A percentile compares a stretch with the other conserved stretches of the same genome.
Evolutionary conservation across 2,329 filamentous ascomycete genomes (phyloP).

Genomic region (Thelonectria olida): DNA sequence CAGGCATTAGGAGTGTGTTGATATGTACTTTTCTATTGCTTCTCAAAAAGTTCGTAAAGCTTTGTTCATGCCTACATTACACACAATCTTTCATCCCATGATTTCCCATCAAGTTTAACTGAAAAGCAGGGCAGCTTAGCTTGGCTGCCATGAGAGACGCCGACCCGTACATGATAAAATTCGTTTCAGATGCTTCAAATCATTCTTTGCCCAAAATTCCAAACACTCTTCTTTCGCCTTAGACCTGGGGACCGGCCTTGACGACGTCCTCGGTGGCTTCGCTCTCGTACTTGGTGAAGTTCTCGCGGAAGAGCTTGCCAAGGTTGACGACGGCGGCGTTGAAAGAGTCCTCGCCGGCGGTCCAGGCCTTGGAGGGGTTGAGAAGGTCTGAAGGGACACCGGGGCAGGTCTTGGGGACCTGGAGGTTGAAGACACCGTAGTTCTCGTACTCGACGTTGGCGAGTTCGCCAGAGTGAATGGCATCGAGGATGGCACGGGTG

Average conservation of each 20-base stretch:
- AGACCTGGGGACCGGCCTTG: constrained; percentile 65
- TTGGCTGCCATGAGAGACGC: constrained; percentile 42
- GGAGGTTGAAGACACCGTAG: constrained; percentile 96
- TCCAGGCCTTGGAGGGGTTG: constrained; percentile 96
- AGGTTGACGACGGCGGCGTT: constrained; percentile 89
- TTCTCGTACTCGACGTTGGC: constrained; percentile 92
- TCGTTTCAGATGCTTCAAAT: not conserved
- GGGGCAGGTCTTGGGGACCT: constrained; percentile 91
- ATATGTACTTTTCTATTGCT: constrained; percentile 41
- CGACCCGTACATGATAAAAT: constrained; percentile 34
- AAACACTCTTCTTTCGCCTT: constrained; percentile 33
- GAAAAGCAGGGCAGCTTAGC: constrained; percentile 35
- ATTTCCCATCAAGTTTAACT: constrained; percentile 27
- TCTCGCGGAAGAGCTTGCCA: constrained; percentile 88
- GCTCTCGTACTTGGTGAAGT: constrained; percentile 95
- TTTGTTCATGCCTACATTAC: constrained; percentile 38
- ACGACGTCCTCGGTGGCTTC: constrained; percentile 85
- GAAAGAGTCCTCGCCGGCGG: constrained; percentile 82
- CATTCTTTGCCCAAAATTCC: constrained; percentile 20
- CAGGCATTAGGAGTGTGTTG: not conserved
- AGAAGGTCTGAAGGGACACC: constrained; percentile 91
- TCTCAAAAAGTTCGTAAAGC: constrained; percentile 33
- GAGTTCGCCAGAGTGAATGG: constrained; percentile 96
- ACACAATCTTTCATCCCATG: constrained; percentile 38
- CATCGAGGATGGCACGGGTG: constrained; percentile 96